These are phyloP conservation scores for Tinospora cordifolia DNA, from an alignment of 164 flowering plant species.

Conservation along the genomic window DNA sequence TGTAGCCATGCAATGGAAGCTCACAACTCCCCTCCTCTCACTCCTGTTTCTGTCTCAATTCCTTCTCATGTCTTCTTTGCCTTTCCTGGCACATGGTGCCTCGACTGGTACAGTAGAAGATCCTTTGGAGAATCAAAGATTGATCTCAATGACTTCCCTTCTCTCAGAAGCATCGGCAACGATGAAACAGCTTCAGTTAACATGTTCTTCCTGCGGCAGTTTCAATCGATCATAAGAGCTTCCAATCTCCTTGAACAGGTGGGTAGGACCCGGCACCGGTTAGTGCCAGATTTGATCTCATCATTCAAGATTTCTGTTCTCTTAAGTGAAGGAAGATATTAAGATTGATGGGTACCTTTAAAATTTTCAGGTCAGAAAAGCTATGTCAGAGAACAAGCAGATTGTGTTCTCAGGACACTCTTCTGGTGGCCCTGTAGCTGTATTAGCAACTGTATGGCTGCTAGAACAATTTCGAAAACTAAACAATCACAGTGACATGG, in stretches of 20 bases:
- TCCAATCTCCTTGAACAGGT: conserved; percentile 41
- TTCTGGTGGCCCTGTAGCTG: conserved; percentile 58
- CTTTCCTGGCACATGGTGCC: conserved; percentile 47
- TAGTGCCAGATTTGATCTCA: not conserved
- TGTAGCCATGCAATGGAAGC: conserved; percentile 36
- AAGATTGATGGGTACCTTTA: not conserved
- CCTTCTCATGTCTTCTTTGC: conserved; percentile 30
- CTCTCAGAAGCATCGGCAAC: conserved; percentile 40
- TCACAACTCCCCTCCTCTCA: conserved; percentile 19
- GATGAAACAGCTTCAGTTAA: conserved; percentile 41
- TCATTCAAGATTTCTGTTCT: not conserved
- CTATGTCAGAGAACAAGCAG: conserved; percentile 33
- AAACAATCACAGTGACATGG: not conserved
- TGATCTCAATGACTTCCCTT: conserved; percentile 35
- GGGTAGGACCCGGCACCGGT: too few relatives aligned
- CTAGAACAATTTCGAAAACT: conserved; percentile 33
- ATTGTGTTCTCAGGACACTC: conserved; percentile 79
- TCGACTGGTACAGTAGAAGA: conserved; percentile 34
- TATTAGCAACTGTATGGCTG: conserved; percentile 58
- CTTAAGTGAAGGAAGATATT: not conserved
- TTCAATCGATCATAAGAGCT: conserved; percentile 20
- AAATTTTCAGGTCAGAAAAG: conserved; percentile 45
- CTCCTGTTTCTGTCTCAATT: conserved; percentile 11
- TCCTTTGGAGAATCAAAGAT: conserved; percentile 39
- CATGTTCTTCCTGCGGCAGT: conserved; percentile 40